Conservation (phyloP, 192 early-diverging fungal genomes). For the Borealophlyctis nickersoniae region DNA sequence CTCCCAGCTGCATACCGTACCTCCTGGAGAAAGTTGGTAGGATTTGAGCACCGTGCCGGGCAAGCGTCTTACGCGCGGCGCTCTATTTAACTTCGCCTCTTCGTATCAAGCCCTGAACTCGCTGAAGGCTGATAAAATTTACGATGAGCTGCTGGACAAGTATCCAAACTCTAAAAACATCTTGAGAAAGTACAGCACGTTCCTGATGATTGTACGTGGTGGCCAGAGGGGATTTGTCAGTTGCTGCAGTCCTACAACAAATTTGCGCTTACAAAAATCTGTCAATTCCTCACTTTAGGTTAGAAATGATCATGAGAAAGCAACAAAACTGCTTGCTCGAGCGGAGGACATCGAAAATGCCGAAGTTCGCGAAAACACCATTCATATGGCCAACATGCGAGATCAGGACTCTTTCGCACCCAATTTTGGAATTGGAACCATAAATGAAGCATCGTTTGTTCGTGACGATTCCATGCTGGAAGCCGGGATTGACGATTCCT, state of each 20-base stretch:
- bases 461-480: too few species aligned
- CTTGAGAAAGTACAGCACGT: slow-evolving; percentile 17
- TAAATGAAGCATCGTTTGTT: too few species aligned
- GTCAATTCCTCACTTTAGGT: neutral
- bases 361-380: neutral
- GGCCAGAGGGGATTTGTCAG: neutral
- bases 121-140: slow-evolving; percentile 5
- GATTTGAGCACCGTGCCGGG: too few species aligned
- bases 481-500: too few species aligned
- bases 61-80: too few species aligned
- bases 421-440: too few species aligned
- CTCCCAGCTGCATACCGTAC: slow-evolving; percentile 10
- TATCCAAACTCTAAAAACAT: slow-evolving; percentile 22
- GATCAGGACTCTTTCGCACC: neutral
- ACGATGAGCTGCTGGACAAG: slow-evolving; percentile 9
- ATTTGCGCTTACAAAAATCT: too few species aligned
- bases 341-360: slow-evolving; percentile 15
- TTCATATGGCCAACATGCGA: neutral
- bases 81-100: too few species aligned
- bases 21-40: slow-evolving; percentile 4
- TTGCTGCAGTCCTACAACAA: neutral
- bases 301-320: slow-evolving; percentile 12
- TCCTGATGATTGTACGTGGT: slow-evolving; percentile 5
- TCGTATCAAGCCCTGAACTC: too few species aligned
- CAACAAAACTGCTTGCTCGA: slow-evolving; percentile 9